A percentile compares a stretch with the other conserved stretches of the same genome.
Evolutionary conservation across 371 early-diverging fungal genomes (phyloP).

Genomic region (Quaeritorhiza haematococci): DNA sequence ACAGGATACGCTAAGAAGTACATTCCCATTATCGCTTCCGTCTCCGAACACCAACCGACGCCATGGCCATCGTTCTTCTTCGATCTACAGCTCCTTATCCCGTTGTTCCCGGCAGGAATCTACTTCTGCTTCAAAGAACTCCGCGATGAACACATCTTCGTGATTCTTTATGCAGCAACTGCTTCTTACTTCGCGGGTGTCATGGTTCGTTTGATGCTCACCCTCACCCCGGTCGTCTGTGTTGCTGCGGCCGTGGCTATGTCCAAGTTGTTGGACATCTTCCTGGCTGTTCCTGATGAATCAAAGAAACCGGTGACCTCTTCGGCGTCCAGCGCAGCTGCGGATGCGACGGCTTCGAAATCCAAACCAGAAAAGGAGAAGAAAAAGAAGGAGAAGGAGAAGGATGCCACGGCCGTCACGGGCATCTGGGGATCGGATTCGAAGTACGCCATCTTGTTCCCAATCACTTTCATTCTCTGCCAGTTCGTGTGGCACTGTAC

Average conservation of each 20-base stretch:
- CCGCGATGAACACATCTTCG: constrained; percentile 93
- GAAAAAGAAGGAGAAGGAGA: constrained; percentile 8
- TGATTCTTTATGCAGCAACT: constrained; percentile 89
- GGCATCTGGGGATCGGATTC: constrained; percentile 5
- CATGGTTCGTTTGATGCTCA: constrained; percentile 98
- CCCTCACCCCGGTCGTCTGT: constrained; percentile 95
- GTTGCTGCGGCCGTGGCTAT: constrained; percentile 88
- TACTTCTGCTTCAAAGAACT: constrained; percentile 91
- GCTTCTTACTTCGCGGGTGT: constrained; percentile 99
- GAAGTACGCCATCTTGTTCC: not conserved
- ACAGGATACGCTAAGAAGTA: constrained; percentile 97
- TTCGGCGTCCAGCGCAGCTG: not conserved
- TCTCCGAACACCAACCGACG: constrained; percentile 98
- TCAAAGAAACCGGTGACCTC: not conserved
- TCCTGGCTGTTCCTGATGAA: constrained; percentile 40
- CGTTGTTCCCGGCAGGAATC: constrained; percentile 93
- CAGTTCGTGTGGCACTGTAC: constrained; percentile 94
- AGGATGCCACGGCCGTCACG: constrained; percentile 3
- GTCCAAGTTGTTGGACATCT: constrained; percentile 77
- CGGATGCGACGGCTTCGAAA: constrained; percentile 3
- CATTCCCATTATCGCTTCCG: constrained; percentile 98
- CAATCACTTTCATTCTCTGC: not conserved
- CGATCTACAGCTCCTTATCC: constrained; percentile 89
- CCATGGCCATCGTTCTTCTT: constrained; percentile 99
- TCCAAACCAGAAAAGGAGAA: not conserved